Base-by-base conservation (phyloP, 768 basidiomycete genomes). In the Tylopilus sp. region DNA sequence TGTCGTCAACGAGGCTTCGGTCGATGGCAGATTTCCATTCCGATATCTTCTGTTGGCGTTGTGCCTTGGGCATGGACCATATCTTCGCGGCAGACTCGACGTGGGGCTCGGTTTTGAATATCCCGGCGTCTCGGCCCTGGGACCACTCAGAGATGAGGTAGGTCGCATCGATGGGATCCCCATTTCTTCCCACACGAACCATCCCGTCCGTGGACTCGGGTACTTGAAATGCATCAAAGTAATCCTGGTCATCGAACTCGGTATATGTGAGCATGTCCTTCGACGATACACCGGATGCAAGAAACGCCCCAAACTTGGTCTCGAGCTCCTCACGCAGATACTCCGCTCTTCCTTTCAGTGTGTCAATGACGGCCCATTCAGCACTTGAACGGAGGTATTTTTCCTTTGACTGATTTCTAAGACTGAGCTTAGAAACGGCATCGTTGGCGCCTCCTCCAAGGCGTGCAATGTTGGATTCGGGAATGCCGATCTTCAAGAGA, bases 401-500 rank as follows among this genome's bases (percentile, higher is more conserved):
- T 44, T 40, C 60, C 54, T 8, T 59, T 15, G 53, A 35, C 50
- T 81, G 79, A 0, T 72, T 73, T 8, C 66, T 67, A 3, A 86
- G 61, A 5, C 72, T 59, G 22, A 86, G 65, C 0, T 69, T 64
- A 36, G 75, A 75, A 0, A 82, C 82, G 0, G 69, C 57, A 0
- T 68, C 0, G 4, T 80, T 81, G 0, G 75, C 73, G 55, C 85
- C 84, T 2, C 85, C 76, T 8, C 74, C 74, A 0, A 87, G 67
- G 0, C 85, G 77, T 15, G 80, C 77, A 50, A 88, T 77, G 26
- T 57, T 70, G 1, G 40, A 5, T 0, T 49, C 44, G 0, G 83
- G 79, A 6, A 88, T 83, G 1, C 81, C 83, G 30, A 82, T 80
- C 40, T 79, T 73, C 3, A 88, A 59, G 1, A 88, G 72, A 51